Percentiles rank a stretch among this genome's conserved stretches.
phyloP scores from a whole-genome alignment of 176 grass and related monocot species.

The Cenchrus americanus region DNA sequence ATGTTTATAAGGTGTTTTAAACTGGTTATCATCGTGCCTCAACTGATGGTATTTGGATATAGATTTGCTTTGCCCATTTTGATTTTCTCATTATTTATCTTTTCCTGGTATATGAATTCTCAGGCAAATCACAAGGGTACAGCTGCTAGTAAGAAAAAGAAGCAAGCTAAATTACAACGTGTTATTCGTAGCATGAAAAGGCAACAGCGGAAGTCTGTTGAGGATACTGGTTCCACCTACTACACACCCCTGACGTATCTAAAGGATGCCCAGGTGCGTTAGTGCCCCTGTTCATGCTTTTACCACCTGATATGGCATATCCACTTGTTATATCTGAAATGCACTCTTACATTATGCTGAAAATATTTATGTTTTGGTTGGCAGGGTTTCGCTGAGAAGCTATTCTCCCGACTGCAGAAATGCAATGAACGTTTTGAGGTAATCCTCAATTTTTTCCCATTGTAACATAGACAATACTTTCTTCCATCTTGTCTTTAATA shows the following conservation, averaged over 20 bases:
- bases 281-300: constrained; percentile 18
- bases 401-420: constrained; percentile 90
- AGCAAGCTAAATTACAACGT: constrained; percentile 94
- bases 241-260: constrained; percentile 89
- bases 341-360: constrained; percentile 19
- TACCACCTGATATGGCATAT: background rate
- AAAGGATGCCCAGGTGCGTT: constrained; percentile 86
- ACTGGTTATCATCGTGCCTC: background rate
- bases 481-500: background rate
- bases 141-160: constrained; percentile 94
- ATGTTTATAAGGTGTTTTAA: constrained; percentile 89
- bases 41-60: constrained; percentile 8
- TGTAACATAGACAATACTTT: background rate
- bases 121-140: constrained; percentile 93
- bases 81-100: background rate
- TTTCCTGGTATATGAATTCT: constrained; percentile 33
- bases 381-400: constrained; percentile 90
- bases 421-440: constrained; percentile 98
- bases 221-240: constrained; percentile 64
- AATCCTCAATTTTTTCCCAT: constrained; percentile 12
- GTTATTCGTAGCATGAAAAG: constrained; percentile 93
- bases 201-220: constrained; percentile 73
- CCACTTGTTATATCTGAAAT: constrained; percentile 3
- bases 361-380: constrained; percentile 11
- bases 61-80: constrained; percentile 26